Evolutionary conservation across 2,329 filamentous ascomycete species (phyloP).

Genomic region (Curvularia sp.): DNA sequence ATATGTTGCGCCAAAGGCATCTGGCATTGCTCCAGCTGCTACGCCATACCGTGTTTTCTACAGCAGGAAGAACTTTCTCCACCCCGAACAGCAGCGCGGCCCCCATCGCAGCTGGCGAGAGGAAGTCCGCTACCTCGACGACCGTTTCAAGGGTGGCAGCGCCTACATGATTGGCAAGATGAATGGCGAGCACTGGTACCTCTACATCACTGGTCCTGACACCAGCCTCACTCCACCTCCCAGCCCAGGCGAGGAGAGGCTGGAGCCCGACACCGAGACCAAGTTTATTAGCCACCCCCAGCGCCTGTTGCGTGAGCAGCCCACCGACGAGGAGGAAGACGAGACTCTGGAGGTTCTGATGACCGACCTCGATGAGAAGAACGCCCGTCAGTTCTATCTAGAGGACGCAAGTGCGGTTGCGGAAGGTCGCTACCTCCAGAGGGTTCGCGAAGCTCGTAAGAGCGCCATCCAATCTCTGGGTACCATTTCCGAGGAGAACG

Average conservation of each 20-base stretch:
- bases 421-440: constrained; percentile 75
- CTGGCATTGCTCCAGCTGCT: constrained; percentile 76
- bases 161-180: constrained; percentile 99
- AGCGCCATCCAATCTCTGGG: constrained; percentile 66
- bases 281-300: constrained; percentile 66
- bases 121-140: constrained; percentile 91
- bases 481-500: constrained; percentile 62
- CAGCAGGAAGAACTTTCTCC: constrained; percentile 97
- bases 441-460: constrained; percentile 68
- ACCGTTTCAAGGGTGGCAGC: constrained; percentile 88
- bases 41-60: constrained; percentile 97
- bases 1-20: constrained; percentile 71
- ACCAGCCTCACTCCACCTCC: constrained; percentile 80
- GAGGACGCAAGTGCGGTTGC: constrained; percentile 89
- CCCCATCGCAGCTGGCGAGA: constrained; percentile 98
- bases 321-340: constrained; percentile 64
- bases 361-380: constrained; percentile 71
- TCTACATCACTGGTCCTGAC: constrained; percentile 92
- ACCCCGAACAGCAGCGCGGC: constrained; percentile 90
- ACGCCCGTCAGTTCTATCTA: constrained; percentile 73
- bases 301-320: constrained; percentile 56
- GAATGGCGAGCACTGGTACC: constrained; percentile 99
- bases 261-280: constrained; percentile 62
- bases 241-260: constrained; percentile 65
- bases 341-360: constrained; percentile 77